Base-by-base conservation (phyloP, 345 rosid species). In the Garcia nutans region DNA sequence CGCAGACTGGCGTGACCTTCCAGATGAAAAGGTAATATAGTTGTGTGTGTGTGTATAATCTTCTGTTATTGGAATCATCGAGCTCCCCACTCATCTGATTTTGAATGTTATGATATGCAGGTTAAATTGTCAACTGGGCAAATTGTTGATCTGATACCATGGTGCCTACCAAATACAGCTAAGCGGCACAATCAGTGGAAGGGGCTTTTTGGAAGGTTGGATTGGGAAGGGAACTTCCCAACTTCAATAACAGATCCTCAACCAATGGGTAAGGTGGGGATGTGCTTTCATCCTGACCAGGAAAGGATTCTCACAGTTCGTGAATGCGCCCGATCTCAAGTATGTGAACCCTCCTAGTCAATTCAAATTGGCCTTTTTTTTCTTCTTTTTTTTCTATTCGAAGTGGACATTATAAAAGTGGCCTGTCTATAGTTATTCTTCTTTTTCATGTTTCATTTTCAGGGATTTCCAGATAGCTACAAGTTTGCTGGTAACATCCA, bases 181-280 rank as follows among this genome's bases (percentile, higher is more conserved):
- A 83, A 85, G 76, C 78, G 88, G 47, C 92, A 94, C 82, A 94
- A 92, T 79, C 88, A 86, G 68, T 94, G 97, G 97, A 94, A 94
- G 74, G 98, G 98, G 31, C 88, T 94, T 37, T 90, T 74, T 68
- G 97, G 98, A 75, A 91, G 97, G 80, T 66, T 94, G 74, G 97
- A 92, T 67, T 94, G 98, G 98, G 86, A 91, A 76, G 98, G 98
- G 2, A 92, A 94, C 74, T 94, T 94, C 74, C 98, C 97, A 1
- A 94, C 98, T 60, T 94, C 97, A 0, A 72, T 91, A 49, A 94
- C 96, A 1, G 94, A 92, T 72, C 97, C 98, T 79, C 92, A 91
- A 74, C 98, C 98, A 6, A 91, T 88, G 92, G 97, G 99, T 28
- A 92, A 88, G 82, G 97, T 95, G n/a, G 97, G 99, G 58, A 86